These are phyloP conservation scores for Colletotrichum orbiculare DNA, from an alignment of 2,329 filamentous ascomycete genomes.

Conservation along the genomic window DNA sequence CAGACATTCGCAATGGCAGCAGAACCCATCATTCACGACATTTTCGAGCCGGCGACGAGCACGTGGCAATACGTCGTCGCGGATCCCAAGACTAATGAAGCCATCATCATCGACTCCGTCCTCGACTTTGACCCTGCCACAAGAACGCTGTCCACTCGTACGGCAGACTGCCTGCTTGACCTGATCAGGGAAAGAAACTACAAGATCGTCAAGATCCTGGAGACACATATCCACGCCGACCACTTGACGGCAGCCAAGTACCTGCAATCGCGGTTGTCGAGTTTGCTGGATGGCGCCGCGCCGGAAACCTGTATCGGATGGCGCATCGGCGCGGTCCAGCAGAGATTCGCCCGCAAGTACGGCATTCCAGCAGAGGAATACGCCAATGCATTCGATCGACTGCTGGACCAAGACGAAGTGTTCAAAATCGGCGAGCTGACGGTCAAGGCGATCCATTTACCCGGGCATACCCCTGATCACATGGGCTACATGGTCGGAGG, in stretches of 20 bases:
- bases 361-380: conserved; percentile 50
- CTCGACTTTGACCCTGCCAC: conserved; percentile 60
- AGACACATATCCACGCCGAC: conserved; percentile 68
- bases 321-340: conserved; percentile 55
- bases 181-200: conserved; percentile 56
- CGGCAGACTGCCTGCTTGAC: conserved; percentile 60
- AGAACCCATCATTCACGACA: conserved; percentile 47
- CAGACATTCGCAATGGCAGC: conserved; percentile 3
- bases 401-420: conserved; percentile 55
- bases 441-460: conserved; percentile 55
- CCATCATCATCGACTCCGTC: conserved; percentile 68
- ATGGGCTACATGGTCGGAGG: conserved; percentile 58
- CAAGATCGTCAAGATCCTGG: conserved; percentile 60
- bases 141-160: conserved; percentile 53
- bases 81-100: conserved; percentile 55
- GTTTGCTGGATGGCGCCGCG: conserved; percentile 20
- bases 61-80: conserved; percentile 68
- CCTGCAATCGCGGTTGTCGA: conserved; percentile 55
- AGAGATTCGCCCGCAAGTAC: conserved; percentile 53
- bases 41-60: conserved; percentile 51
- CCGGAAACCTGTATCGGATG: conserved; percentile 55
- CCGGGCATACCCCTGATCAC: conserved; percentile 61
- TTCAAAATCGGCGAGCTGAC: conserved; percentile 55
- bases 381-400: conserved; percentile 52
- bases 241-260: conserved; percentile 66